Evolutionary conservation across 306 rosid genomes (phyloP).

Genomic region (Dryas drummondii): DNA sequence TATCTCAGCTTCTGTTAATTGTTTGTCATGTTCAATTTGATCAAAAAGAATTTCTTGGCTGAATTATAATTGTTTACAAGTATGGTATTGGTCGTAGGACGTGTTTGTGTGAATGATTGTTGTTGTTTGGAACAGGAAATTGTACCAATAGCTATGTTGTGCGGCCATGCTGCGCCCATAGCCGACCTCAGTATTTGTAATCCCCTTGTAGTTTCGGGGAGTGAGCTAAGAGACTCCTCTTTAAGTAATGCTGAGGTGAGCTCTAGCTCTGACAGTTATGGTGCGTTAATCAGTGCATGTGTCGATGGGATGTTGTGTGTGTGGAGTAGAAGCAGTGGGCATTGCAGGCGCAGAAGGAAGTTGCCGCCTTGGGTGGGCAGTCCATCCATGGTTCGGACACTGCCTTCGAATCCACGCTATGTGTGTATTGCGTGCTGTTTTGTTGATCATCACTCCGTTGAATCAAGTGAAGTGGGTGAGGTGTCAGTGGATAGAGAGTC

Average conservation of each 20-base stretch:
- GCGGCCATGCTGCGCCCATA: constrained; percentile 86
- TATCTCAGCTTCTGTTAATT: neutral
- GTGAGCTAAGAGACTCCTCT: constrained; percentile 26
- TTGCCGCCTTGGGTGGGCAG: constrained; percentile 95
- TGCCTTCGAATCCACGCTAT: constrained; percentile 72
- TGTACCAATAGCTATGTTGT: constrained; percentile 72
- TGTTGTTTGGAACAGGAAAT: constrained; percentile 55
- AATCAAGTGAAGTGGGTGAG: constrained; percentile 48
- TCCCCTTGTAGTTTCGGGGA: constrained; percentile 47
- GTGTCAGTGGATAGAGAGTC: constrained; percentile 50
- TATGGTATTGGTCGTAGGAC: neutral
- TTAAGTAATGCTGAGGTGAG: constrained; percentile 27
- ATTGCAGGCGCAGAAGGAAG: constrained; percentile 81
- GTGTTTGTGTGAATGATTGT: constrained; percentile 11
- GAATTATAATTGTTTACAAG: neutral
- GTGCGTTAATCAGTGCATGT: constrained; percentile 79
- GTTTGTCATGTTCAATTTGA: neutral
- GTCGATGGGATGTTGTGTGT: constrained; percentile 89
- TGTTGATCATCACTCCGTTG: constrained; percentile 48
- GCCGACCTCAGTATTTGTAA: constrained; percentile 70
- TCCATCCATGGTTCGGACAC: constrained; percentile 61
- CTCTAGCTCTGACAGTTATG: constrained; percentile 35
- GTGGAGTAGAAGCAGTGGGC: constrained; percentile 90
- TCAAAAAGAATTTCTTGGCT: neutral
- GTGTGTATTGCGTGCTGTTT: constrained; percentile 82